Evolutionary conservation across 2,329 filamentous ascomycete genomes (phyloP), one percentile per base, ranked within the genome.

Genomic region (Calonectria pauciramosa): DNA sequence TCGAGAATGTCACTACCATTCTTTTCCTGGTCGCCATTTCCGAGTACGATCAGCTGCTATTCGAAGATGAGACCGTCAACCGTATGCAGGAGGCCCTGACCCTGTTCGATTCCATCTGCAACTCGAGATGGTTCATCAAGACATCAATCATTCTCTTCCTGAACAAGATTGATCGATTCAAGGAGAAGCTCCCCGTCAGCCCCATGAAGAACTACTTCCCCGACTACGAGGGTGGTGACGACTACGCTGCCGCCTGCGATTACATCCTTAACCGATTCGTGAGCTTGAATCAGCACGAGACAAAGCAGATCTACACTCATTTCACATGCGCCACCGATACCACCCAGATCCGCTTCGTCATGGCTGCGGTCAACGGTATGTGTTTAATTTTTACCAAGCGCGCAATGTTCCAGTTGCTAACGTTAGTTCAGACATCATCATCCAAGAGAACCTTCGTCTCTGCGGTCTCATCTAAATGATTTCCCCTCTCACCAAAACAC

Each of bases 251-350:
- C 67, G 97, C 97, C 47, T 99, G 97, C 88, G 96, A 99, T 86
- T 99, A 99, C 88, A 99, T 99, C 83, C 92, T 99, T 76, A 99
- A 99, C 91, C 93, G 97, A 84, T 99, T 99, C 87, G 97, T 99
- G 82, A 97, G 95, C 85, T 90, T 99, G 85, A 99, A 99, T 89
- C 97, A 99, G 88, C 96, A 98, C 86, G 97, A 99, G 89, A 98
- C 96, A 70, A 99, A 99, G 91, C 97, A 99, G 87, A 99, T 99
- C 86, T 99, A 99, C 90, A 99, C 97, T 74, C 97, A 99, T 87
- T 99, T 99, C 88, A 99, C 97, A 66, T 99, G 97, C 86, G 97
- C 97, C 75, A 99, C 97, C 64, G 97, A 99, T 85, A 99, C 97
- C 38, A 98, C 97, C 83, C 97, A 99, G 87, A 99, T 99, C 82